Evolutionary conservation across 106 monocot genomes (phyloP).

Genomic region (Dendrobium huoshanense): DNA sequence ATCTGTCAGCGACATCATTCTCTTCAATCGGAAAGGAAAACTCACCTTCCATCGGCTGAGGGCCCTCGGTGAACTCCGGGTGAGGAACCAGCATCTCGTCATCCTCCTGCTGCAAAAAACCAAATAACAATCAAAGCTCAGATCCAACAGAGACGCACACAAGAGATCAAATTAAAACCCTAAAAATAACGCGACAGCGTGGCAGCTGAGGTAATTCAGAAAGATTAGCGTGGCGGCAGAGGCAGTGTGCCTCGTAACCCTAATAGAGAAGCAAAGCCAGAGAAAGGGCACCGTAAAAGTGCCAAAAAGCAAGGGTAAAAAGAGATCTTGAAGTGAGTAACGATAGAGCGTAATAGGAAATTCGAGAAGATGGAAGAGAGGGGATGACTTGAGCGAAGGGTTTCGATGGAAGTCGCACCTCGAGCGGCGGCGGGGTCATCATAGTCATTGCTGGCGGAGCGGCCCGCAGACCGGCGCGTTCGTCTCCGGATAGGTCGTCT

Average conservation of each 20-base stretch:
- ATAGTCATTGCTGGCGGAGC: conserved; percentile 17
- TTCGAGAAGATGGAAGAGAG: not conserved
- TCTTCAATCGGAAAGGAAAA: not conserved
- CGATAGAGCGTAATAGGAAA: not conserved
- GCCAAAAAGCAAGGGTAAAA: not conserved
- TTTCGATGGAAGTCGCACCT: conserved; percentile 8
- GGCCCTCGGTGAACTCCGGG: conserved; percentile 29
- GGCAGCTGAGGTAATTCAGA: not conserved
- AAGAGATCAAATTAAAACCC: conserved; percentile 13
- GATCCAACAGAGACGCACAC: conserved; percentile 17
- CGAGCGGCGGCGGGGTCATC: conserved; percentile 30
- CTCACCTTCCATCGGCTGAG: conserved; percentile 49
- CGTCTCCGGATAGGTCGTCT: not conserved
- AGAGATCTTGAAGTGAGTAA: not conserved
- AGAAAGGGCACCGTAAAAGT: not conserved
- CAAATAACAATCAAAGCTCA: conserved; percentile 17
- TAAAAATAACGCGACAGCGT: not conserved
- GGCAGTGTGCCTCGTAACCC: not conserved
- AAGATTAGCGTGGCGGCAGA: not conserved
- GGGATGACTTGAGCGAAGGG: not conserved
- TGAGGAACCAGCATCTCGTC: conserved; percentile 47
- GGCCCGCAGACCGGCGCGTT: not conserved
- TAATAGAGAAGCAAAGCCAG: not conserved
- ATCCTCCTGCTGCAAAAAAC: conserved; percentile 38
- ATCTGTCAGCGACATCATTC: not conserved